Percentiles rank a stretch among this genome's conserved stretches.
phyloP scores from a whole-genome alignment of 2,329 filamentous ascomycete species.

The Botrytis pseudocinerea region DNA sequence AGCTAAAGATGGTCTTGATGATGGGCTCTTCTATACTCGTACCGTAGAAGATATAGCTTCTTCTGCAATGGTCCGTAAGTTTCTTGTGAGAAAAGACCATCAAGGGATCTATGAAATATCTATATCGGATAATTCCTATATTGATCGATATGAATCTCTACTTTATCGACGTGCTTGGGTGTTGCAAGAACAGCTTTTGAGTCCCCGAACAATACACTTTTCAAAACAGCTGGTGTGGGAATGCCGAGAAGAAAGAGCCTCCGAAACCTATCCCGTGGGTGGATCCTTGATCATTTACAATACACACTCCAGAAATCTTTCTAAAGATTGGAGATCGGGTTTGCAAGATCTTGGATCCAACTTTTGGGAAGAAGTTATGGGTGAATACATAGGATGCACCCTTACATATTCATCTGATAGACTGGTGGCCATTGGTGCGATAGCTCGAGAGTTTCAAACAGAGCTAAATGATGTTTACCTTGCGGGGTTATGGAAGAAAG shows the following conservation, averaged over 20 bases:
- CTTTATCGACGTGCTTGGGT: background rate
- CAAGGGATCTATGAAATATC: background rate
- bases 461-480: background rate
- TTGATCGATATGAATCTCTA: too few relatives aligned
- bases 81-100: accelerated
- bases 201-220: background rate
- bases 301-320: background rate
- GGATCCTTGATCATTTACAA: background rate
- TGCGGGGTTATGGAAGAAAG: background rate
- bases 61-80: background rate
- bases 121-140: too few relatives aligned
- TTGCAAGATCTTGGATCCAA: accelerated
- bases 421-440: background rate
- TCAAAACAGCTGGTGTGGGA: background rate
- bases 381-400: background rate
- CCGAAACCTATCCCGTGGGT: background rate
- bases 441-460: background rate
- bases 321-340: background rate
- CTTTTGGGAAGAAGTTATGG: background rate
- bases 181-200: background rate
- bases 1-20: background rate
- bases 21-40: background rate
- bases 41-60: background rate
- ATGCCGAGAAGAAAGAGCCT: background rate
- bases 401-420: background rate